phyloP scores from a whole-genome alignment of 1,139 yeast species.

The Yamadazyma blattariae region DNA sequence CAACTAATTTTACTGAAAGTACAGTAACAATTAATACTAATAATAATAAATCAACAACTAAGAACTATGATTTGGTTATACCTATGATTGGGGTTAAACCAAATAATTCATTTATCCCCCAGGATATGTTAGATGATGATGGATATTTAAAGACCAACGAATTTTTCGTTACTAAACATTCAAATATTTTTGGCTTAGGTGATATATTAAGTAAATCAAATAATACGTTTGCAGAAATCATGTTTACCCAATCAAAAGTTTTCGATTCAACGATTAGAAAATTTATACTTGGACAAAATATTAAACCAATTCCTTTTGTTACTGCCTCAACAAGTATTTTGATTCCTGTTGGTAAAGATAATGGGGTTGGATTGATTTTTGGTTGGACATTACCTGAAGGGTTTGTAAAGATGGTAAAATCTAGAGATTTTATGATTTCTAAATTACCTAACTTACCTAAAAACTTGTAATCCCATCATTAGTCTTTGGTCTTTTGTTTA shows the following conservation, averaged over 20 bases:
- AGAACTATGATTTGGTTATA: constrained; percentile 25
- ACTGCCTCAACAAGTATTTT: constrained; percentile 12
- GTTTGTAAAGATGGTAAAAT: constrained; percentile 23
- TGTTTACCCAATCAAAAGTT: constrained; percentile 13
- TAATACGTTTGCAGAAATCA: constrained; percentile 11
- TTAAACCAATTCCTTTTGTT: constrained; percentile 13
- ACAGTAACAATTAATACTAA: constrained; percentile 2
- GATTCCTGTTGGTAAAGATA: constrained; percentile 33
- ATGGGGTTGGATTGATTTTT: constrained; percentile 33
- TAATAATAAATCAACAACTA: constrained; percentile 4
- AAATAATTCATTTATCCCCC: constrained; percentile 18
- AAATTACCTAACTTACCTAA: constrained; percentile 3
- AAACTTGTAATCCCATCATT: no score
- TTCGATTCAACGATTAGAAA: constrained; percentile 2
- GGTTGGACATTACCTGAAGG: constrained; percentile 31
- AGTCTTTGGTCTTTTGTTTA: no score
- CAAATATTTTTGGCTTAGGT: constrained; percentile 23
- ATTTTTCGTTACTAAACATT: constrained; percentile 15
- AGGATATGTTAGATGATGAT: constrained; percentile 11
- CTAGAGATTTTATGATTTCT: constrained; percentile 21
- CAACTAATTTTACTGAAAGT: constrained; percentile 4
- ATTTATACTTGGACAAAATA: constrained; percentile 5
- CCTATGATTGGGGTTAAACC: constrained; percentile 17
- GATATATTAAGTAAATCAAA: constrained; percentile 20
- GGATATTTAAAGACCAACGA: constrained; percentile 22